phyloP scores from a whole-genome alignment of 176 grass and related monocot genomes.

The Cenchrus fungigraminus region DNA sequence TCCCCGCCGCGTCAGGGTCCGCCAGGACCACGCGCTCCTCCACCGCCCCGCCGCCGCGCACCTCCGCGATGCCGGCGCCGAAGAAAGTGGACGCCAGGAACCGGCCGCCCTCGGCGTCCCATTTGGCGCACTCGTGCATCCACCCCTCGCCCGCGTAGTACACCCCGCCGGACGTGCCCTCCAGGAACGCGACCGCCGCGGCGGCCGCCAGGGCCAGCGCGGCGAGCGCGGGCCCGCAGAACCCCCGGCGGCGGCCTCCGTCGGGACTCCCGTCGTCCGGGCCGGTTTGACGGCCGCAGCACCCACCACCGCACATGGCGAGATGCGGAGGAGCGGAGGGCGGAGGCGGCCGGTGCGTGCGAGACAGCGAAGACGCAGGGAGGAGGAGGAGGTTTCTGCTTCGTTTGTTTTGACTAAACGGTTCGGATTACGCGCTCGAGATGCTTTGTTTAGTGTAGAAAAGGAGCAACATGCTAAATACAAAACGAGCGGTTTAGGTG shows the following conservation, averaged over 20 bases:
- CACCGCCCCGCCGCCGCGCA: constrained; percentile 36
- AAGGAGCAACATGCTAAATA: too few species aligned
- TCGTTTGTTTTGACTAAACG: not conserved
- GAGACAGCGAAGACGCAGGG: not conserved
- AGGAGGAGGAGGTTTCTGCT: not conserved
- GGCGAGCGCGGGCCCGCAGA: constrained; percentile 40
- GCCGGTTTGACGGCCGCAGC: constrained; percentile 38
- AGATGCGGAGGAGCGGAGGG: not conserved
- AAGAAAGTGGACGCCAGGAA: constrained; percentile 74
- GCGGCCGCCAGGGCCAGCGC: constrained; percentile 54
- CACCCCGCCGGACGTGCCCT: constrained; percentile 60
- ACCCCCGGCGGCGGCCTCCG: not conserved
- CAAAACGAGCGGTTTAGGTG: not conserved
- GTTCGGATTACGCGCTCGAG: not conserved
- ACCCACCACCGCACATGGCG: constrained; percentile 52
- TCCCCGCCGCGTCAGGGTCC: constrained; percentile 63
- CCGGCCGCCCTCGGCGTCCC: constrained; percentile 61
- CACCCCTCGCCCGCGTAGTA: constrained; percentile 58
- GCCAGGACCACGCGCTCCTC: constrained; percentile 60
- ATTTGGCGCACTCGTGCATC: constrained; percentile 96
- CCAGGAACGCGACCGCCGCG: constrained; percentile 67
- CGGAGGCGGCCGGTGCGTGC: not conserved
- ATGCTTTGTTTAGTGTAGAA: not conserved
- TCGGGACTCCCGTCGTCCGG: not conserved
- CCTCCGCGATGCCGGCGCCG: constrained; percentile 62